phyloP scores from a whole-genome alignment of 78 protist genomes.

The Cavenderia fasciculata region DNA sequence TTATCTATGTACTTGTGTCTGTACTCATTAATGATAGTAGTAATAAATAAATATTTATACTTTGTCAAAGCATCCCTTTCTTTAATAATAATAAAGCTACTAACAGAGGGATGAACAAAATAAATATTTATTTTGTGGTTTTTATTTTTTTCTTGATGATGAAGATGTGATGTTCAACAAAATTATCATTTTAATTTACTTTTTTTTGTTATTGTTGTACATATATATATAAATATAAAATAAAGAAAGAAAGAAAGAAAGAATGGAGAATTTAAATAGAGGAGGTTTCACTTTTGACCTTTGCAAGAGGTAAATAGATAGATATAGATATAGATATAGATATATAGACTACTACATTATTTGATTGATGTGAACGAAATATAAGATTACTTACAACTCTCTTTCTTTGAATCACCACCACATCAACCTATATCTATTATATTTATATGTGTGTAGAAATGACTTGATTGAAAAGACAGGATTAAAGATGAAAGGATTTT shows the following conservation, averaged over 20 bases:
- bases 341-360: neutral
- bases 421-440: neutral
- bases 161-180: too few relatives aligned
- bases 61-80: too few relatives aligned
- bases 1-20: too few relatives aligned
- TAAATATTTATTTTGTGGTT: too few relatives aligned
- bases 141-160: too few relatives aligned
- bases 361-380: neutral
- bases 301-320: conserved; percentile 55
- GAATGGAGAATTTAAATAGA: conserved; percentile 63
- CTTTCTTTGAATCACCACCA: neutral
- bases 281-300: conserved; percentile 81
- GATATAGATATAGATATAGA: neutral
- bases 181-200: too few relatives aligned
- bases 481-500: conserved; percentile 78
- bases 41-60: too few relatives aligned
- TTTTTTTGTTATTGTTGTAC: too few relatives aligned
- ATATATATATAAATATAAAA: neutral
- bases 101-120: too few relatives aligned
- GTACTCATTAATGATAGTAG: too few relatives aligned
- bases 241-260: neutral
- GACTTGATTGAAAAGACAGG: conserved; percentile 72
- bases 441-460: conserved; percentile 60
- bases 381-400: neutral
- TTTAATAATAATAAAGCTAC: too few relatives aligned